A percentile compares a stretch with the other conserved stretches of the same genome.
Evolutionary conservation across 176 grass and related monocot species (phyloP).

Genomic region (Areca catechu): DNA sequence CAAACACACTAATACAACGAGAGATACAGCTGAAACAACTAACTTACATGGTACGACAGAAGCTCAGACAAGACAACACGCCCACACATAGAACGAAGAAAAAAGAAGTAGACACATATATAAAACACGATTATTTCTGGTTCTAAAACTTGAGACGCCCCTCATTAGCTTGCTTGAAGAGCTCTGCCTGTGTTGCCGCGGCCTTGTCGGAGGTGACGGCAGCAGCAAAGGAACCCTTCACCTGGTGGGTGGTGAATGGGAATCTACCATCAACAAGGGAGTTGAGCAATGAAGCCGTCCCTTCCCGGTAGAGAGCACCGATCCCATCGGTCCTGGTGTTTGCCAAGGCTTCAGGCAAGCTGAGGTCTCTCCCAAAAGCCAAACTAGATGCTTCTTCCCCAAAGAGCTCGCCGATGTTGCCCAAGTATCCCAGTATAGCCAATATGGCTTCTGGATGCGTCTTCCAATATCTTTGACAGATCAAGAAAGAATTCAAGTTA

Average conservation of each 20-base stretch:
- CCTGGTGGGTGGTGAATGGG: conserved; percentile 53
- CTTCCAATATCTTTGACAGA: conserved; percentile 53
- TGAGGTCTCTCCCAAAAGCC: conserved; percentile 41
- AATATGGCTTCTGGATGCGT: conserved; percentile 52
- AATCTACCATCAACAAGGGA: conserved; percentile 59
- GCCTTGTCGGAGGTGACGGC: conserved; percentile 37
- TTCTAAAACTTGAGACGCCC: conserved; percentile 23
- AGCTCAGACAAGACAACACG: too few relatives aligned
- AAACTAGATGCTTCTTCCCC: conserved; percentile 33
- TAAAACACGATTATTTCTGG: too few relatives aligned
- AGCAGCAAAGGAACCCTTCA: conserved; percentile 37
- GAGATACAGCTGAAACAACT: too few relatives aligned
- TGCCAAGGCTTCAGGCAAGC: conserved; percentile 53
- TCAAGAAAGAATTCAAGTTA: background rate
- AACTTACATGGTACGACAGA: too few relatives aligned
- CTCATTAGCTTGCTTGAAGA: conserved; percentile 78
- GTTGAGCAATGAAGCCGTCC: conserved; percentile 71
- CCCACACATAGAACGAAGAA: too few relatives aligned
- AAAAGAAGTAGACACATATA: too few relatives aligned
- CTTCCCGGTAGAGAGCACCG: conserved; percentile 55
- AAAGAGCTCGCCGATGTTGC: conserved; percentile 48
- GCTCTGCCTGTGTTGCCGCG: conserved; percentile 49
- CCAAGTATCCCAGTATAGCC: conserved; percentile 38
- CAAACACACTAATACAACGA: too few relatives aligned
- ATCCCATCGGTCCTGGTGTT: conserved; percentile 45